Evolutionary conservation across 441 rosid genomes (phyloP).

Genomic region (Jatropha multifida): DNA sequence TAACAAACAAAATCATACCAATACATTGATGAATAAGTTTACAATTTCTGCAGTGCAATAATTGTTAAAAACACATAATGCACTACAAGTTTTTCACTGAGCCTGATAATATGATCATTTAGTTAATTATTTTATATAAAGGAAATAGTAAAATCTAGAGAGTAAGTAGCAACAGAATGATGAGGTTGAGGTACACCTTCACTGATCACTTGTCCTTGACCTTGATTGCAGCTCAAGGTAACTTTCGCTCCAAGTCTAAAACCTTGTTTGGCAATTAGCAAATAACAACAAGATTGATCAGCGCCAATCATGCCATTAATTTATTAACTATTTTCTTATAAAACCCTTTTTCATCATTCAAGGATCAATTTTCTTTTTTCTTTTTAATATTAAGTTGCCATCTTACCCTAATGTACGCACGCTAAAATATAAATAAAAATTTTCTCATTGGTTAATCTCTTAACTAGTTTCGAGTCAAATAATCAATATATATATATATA

Average conservation of each 20-base stretch:
- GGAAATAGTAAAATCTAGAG: neutral
- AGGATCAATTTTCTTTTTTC: neutral
- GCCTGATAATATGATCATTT: neutral
- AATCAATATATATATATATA: no score
- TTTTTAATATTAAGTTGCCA: neutral
- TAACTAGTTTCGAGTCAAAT: no score
- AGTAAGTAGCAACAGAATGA: neutral
- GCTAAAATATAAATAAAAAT: no score
- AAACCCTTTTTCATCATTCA: no score
- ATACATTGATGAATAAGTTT: neutral
- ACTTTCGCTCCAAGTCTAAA: slow-evolving; percentile 24
- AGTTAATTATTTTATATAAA: no score
- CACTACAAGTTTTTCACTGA: no score
- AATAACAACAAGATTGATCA: neutral
- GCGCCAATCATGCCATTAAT: slow-evolving; percentile 17
- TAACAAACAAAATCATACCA: neutral
- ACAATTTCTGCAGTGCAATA: neutral
- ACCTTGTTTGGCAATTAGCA: slow-evolving; percentile 12
- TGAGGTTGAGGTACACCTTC: neutral
- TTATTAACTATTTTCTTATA: neutral
- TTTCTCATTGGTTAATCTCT: no score
- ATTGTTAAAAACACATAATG: neutral
- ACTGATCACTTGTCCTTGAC: neutral
- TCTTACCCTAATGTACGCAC: no score
- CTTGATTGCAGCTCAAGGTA: neutral